Percentiles rank a stretch among this genome's conserved stretches.
These are phyloP conservation scores for Aspergillus eucalypticola DNA, from an alignment of 2,329 filamentous ascomycete species.

Conservation along the genomic window DNA sequence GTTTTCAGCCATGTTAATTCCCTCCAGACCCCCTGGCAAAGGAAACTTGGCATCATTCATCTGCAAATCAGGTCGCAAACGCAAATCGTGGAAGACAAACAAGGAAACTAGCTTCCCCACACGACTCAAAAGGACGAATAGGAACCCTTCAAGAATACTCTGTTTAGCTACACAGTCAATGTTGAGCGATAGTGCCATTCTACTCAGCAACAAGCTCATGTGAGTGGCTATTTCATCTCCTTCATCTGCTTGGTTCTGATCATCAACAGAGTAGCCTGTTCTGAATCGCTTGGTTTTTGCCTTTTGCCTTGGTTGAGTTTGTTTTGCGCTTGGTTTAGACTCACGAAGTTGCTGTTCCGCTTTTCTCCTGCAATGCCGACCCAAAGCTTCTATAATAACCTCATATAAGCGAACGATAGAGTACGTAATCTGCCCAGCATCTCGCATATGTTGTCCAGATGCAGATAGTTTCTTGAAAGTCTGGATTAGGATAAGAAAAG, in stretches of 20 bases:
- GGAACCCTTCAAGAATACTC: constrained; percentile 44
- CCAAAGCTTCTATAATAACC: constrained; percentile 27
- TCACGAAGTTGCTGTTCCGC: constrained; percentile 6
- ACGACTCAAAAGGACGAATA: constrained; percentile 40
- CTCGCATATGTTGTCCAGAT: constrained; percentile 11
- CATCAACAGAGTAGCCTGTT: neutral
- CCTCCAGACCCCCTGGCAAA: constrained; percentile 34
- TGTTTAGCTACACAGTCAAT: constrained; percentile 27
- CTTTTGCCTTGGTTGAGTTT: constrained; percentile 18
- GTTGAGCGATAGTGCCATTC: constrained; percentile 35
- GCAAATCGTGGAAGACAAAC: constrained; percentile 41
- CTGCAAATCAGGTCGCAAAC: constrained; percentile 27
- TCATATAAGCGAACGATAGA: constrained; percentile 39
- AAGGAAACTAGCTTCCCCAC: constrained; percentile 44
- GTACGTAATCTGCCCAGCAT: constrained; percentile 32
- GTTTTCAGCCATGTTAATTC: constrained; percentile 24
- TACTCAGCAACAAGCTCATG: constrained; percentile 30
- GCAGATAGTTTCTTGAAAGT: constrained; percentile 29
- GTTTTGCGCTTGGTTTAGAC: constrained; percentile 7
- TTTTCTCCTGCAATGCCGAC: constrained; percentile 26
- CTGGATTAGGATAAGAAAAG: constrained; percentile 30
- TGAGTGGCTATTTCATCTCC: constrained; percentile 22
- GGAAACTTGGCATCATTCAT: constrained; percentile 27
- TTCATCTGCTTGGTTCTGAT: neutral
- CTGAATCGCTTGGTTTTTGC: constrained; percentile 13